A percentile compares a stretch with the other conserved stretches of the same genome.
Evolutionary conservation across 139 green algal species (phyloP).

Genomic region (Edaphochlamys debaryana): DNA sequence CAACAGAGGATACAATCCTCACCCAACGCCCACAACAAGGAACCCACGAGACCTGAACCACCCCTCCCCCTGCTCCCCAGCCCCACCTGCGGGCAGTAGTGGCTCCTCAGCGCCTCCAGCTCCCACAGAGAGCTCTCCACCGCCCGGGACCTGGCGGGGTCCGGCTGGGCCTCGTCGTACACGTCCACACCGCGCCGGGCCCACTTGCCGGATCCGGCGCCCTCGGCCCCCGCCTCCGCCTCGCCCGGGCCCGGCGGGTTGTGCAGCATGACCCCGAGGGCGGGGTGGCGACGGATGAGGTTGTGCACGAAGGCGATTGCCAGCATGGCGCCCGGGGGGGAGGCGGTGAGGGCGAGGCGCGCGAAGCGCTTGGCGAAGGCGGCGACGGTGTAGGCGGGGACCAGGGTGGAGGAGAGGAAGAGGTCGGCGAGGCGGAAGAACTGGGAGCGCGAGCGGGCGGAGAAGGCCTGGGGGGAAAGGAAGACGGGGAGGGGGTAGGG

Average conservation of each 20-base stretch:
- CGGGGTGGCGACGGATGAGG: conserved; percentile 91
- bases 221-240: no score
- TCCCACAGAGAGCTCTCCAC: conserved; percentile 97
- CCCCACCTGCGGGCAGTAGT: conserved; percentile 86
- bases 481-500: not conserved
- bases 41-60: not conserved
- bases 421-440: conserved; percentile 89
- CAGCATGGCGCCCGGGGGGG: conserved; percentile 81
- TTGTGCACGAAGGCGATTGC: conserved; percentile 95
- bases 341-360: conserved; percentile 79
- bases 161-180: conserved; percentile 66
- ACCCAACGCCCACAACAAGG: no score
- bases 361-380: conserved; percentile 95
- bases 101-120: conserved; percentile 79
- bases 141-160: conserved; percentile 80
- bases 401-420: conserved; percentile 89
- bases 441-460: conserved; percentile 21
- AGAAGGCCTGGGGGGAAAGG: conserved; percentile 19
- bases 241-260: conserved; percentile 40
- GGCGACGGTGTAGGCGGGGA: conserved; percentile 95
- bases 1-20: no score
- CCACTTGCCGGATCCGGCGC: not conserved
- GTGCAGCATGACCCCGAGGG: conserved; percentile 88
- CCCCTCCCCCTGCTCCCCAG: not conserved
- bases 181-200: conserved; percentile 52